Evolutionary conservation across 2,329 filamentous ascomycete species (phyloP).

Genomic region (Monosporascus sp.): DNA sequence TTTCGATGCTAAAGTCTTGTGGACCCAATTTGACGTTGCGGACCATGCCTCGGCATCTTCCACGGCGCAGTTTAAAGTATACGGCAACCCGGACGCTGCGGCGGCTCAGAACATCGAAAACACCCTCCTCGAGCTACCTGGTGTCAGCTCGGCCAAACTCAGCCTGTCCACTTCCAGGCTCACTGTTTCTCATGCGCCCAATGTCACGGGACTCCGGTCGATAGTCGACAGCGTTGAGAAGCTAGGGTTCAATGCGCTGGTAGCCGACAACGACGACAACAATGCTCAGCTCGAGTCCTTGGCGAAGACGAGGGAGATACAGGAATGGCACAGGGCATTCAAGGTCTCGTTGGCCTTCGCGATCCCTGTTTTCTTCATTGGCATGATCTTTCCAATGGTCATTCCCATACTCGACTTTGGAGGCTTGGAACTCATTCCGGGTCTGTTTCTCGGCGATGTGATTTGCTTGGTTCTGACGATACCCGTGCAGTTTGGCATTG

Average conservation of each 20-base stretch:
- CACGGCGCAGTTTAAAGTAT: slow-evolving; percentile 76
- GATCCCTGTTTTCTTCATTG: slow-evolving; percentile 83
- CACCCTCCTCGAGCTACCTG: slow-evolving; percentile 57
- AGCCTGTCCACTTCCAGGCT: slow-evolving; percentile 70
- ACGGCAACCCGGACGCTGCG: slow-evolving; percentile 67
- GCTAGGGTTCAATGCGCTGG: slow-evolving; percentile 80
- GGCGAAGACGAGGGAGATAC: slow-evolving; percentile 93
- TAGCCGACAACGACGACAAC: slow-evolving; percentile 90
- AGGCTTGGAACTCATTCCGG: slow-evolving; percentile 57
- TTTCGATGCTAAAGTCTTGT: slow-evolving; percentile 80
- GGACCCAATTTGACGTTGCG: slow-evolving; percentile 58
- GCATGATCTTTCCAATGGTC: slow-evolving; percentile 92
- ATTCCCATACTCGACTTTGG: slow-evolving; percentile 74
- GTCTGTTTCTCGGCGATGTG: slow-evolving; percentile 83
- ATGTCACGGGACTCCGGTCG: slow-evolving; percentile 69
- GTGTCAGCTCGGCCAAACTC: slow-evolving; percentile 69
- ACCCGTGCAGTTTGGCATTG: slow-evolving; percentile 94
- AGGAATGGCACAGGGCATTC: slow-evolving; percentile 84
- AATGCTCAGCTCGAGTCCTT: slow-evolving; percentile 94
- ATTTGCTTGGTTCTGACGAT: slow-evolving; percentile 80
- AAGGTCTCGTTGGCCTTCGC: slow-evolving; percentile 73
- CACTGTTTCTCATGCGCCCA: slow-evolving; percentile 66
- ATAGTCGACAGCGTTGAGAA: slow-evolving; percentile 79
- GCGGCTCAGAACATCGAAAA: slow-evolving; percentile 70
- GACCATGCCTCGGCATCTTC: slow-evolving; percentile 52